Conservation (phyloP, 2,329 filamentous ascomycete species). For the Colletotrichum zoysiae region DNA sequence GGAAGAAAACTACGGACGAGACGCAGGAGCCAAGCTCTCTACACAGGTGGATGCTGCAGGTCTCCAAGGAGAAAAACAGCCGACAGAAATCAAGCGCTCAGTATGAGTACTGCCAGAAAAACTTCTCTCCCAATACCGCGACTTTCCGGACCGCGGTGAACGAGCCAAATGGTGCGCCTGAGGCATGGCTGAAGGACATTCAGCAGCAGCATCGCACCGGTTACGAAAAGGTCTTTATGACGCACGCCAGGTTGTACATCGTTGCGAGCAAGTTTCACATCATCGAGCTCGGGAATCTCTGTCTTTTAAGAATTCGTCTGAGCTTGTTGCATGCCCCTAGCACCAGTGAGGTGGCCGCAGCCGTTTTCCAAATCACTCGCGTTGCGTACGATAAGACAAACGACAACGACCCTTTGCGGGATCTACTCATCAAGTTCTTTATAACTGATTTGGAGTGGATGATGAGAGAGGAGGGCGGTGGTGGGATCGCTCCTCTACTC, state of each 20-base stretch:
- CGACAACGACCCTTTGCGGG: not conserved
- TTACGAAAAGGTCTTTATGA: not conserved
- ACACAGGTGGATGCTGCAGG: not conserved
- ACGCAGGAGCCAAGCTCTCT: not conserved
- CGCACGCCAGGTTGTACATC: not conserved
- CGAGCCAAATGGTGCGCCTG: not conserved
- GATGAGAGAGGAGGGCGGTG: not conserved
- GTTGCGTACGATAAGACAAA: not conserved
- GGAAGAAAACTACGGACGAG: not conserved
- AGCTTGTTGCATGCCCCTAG: not conserved
- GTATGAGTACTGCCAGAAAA: not conserved
- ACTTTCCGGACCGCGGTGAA: too few species aligned
- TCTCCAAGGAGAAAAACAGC: not conserved
- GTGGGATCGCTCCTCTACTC: not conserved
- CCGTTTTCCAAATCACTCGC: not conserved
- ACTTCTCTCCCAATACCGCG: not conserved
- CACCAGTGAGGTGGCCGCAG: not conserved
- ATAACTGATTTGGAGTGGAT: conserved; percentile 3
- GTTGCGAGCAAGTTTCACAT: not conserved
- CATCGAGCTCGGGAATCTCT: not conserved
- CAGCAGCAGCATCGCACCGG: not conserved
- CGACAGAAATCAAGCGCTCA: not conserved
- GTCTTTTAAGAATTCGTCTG: not conserved
- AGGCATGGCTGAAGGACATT: not conserved
- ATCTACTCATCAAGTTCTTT: not conserved